Base-by-base conservation (phyloP, 805 yeast genomes). In the Cyberlindnera americana region DNA sequence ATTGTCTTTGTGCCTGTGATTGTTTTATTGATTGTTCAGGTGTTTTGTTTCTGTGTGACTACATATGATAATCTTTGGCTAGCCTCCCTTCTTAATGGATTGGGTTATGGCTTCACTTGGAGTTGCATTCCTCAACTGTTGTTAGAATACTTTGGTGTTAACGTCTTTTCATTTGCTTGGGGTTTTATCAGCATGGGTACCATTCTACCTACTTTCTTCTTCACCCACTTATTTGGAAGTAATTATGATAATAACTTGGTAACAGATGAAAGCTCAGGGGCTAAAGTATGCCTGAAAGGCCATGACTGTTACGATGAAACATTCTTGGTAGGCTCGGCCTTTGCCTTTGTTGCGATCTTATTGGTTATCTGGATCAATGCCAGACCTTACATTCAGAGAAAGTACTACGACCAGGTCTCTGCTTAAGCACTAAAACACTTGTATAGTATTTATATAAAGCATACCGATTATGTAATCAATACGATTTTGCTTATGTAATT, bases 91-190 rank as follows among this genome's bases (percentile, higher is more conserved):
- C 53, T 75, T 15, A 71, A 76, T 22, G 95, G 95, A 0, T 64
- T 80, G 26, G 82, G 81, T 28, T 85, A 85, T 60, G 95, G 95
- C 1, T 73, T 78, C 46, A 69, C 80, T 17, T 82, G 82, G 62
- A 83, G 90, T 35, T 69, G 82, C 8, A 73, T 76, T 60, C 93
- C 95, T 5, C 77, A 84, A n/a, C 75, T 85, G 16, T 72, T 82
- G n/a, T 75, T 87, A 14, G 91, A 85, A 48, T 60, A 72, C 9
- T 84, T 83, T 62, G 93, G 93, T 3, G 73, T 85, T 65, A 66
- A 66, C 14, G 68, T 73, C 37, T 82, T 83, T 51, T 74, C 85
- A 7, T 77, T 73, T 48, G 82, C 82, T 52, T 84, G 89, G 86
- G 95, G 95, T 0, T 55, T 79, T 25, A 70, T 82, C 17, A 78